Conservation (phyloP, 495 filamentous ascomycete species). For the Elasticomyces elasticus region DNA sequence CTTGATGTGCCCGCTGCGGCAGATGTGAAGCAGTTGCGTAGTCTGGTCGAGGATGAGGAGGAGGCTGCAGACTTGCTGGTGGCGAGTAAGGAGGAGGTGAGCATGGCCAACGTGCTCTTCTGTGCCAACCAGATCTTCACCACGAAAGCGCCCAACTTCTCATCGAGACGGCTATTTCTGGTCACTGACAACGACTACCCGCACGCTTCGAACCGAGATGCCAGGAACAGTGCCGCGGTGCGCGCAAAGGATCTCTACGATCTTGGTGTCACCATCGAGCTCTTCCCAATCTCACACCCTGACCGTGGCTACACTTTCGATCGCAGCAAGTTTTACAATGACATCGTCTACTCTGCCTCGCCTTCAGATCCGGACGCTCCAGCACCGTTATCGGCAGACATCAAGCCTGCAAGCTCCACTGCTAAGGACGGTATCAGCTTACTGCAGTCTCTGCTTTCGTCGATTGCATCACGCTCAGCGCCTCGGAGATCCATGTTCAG, state of each 20-base stretch:
- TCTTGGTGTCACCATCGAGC: constrained; percentile 81
- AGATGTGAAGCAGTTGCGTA: constrained; percentile 72
- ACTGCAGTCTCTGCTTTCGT: constrained; percentile 71
- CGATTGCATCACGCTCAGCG: constrained; percentile 81
- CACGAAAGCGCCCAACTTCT: constrained; percentile 86
- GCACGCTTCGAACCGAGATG: constrained; percentile 57
- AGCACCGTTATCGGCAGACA: constrained; percentile 34
- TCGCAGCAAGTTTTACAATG: constrained; percentile 78
- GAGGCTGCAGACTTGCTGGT: constrained; percentile 53
- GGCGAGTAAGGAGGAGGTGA: constrained; percentile 51
- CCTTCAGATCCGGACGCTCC: constrained; percentile 60
- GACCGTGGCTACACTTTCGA: constrained; percentile 61
- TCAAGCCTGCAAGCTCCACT: constrained; percentile 34
- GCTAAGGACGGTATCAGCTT: constrained; percentile 68
- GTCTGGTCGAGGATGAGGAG: constrained; percentile 64
- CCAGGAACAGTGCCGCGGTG: constrained; percentile 66
- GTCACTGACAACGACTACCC: constrained; percentile 94
- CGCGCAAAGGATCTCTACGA: constrained; percentile 94
- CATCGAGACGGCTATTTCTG: constrained; percentile 83
- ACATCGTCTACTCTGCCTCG: constrained; percentile 35
- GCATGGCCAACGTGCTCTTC: constrained; percentile 87
- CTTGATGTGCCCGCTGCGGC: constrained; percentile 77
- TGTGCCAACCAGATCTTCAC: constrained; percentile 96
- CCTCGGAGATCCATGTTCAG: constrained; percentile 82
- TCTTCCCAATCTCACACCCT: constrained; percentile 77